phyloP scores from a whole-genome alignment of 805 yeast genomes.

The Saturnispora sekii region DNA sequence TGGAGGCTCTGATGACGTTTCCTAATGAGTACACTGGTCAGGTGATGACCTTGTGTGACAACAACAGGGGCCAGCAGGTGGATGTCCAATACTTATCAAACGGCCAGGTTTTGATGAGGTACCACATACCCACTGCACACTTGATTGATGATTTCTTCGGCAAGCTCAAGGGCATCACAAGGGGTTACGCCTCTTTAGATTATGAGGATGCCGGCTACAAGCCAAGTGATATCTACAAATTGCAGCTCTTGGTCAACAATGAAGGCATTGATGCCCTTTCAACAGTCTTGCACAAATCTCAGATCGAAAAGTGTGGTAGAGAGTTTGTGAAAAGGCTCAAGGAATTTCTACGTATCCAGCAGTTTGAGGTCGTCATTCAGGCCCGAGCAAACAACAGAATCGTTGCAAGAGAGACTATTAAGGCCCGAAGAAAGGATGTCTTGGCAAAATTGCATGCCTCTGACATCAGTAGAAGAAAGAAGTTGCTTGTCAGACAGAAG shows the following conservation, averaged over 20 bases:
- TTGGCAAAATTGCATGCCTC: slow-evolving; percentile 88
- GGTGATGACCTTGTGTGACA: slow-evolving; percentile 79
- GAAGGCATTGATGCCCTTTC: slow-evolving; percentile 86
- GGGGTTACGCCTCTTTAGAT: slow-evolving; percentile 90
- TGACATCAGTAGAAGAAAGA: slow-evolving; percentile 83
- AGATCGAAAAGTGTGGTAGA: slow-evolving; percentile 61
- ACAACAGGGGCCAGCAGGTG: slow-evolving; percentile 71
- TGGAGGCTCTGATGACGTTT: slow-evolving; percentile 80
- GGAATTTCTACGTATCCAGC: slow-evolving; percentile 68
- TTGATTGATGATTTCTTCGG: slow-evolving; percentile 95
- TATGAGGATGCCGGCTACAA: slow-evolving; percentile 89
- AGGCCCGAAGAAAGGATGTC: slow-evolving; percentile 93
- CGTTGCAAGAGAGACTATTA: slow-evolving; percentile 85
- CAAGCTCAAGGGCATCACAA: slow-evolving; percentile 76
- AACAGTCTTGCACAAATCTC: slow-evolving; percentile 77
- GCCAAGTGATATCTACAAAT: slow-evolving; percentile 70
- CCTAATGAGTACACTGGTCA: slow-evolving; percentile 85
- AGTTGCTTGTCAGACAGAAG: slow-evolving; percentile 77
- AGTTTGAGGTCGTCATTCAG: slow-evolving; percentile 88
- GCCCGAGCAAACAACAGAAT: slow-evolving; percentile 75
- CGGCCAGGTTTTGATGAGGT: slow-evolving; percentile 74
- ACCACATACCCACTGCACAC: slow-evolving; percentile 78
- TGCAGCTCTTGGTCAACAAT: slow-evolving; percentile 86
- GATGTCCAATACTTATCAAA: slow-evolving; percentile 69
- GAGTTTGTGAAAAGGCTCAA: slow-evolving; percentile 80